Percentiles rank a stretch among this genome's conserved stretches.
Conservation (phyloP, 306 rosid genomes). For the Vigna reflexopilosa region DNA sequence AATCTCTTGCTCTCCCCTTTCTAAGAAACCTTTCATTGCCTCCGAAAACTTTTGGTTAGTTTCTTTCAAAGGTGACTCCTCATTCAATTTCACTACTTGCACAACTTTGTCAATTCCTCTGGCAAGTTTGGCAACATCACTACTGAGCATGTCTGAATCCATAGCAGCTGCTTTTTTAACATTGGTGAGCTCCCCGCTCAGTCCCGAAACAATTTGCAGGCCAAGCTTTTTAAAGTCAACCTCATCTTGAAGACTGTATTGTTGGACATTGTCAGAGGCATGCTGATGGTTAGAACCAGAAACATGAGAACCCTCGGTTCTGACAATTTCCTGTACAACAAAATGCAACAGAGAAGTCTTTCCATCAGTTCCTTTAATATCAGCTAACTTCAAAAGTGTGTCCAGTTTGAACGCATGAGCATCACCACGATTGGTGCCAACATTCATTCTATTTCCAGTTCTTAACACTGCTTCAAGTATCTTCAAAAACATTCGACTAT, state of each 20-base stretch:
- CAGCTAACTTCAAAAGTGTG: conserved; percentile 87
- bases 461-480: conserved; percentile 91
- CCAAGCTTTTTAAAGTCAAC: conserved; percentile 76
- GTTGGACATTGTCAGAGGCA: conserved; percentile 46
- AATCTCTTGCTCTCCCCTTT: conserved; percentile 72
- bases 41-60: conserved; percentile 62
- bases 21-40: conserved; percentile 70
- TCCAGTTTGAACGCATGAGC: conserved; percentile 95
- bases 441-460: conserved; percentile 94
- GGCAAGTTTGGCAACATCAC: conserved; percentile 73
- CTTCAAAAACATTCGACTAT: conserved; percentile 81
- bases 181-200: conserved; percentile 82
- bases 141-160: conserved; percentile 77
- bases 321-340: conserved; percentile 84
- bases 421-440: conserved; percentile 92
- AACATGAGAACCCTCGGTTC: conserved; percentile 77
- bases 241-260: conserved; percentile 66
- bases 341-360: conserved; percentile 90
- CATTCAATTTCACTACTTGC: conserved; percentile 65
- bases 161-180: conserved; percentile 88
- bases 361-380: conserved; percentile 82
- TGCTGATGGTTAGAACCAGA: conserved; percentile 51
- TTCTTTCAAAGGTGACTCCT: conserved; percentile 58
- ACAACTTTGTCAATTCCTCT: conserved; percentile 67
- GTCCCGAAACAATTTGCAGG: conserved; percentile 88